Base-by-base conservation (phyloP, 768 basidiomycete genomes). In the Punctularia strigosozonata region DNA sequence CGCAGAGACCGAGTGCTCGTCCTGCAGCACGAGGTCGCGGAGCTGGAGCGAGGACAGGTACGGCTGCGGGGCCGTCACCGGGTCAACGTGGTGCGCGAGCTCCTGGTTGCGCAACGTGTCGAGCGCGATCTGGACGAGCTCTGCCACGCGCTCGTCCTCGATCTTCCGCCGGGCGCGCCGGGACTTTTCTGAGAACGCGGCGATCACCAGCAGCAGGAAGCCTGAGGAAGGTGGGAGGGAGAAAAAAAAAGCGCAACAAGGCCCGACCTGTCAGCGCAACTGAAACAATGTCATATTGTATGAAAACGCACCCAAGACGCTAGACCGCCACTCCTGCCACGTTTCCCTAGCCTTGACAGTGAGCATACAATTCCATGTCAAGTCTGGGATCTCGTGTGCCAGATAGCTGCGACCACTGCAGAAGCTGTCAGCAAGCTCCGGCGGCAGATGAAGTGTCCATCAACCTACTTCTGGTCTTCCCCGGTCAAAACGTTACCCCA, bases 11-110 rank as follows among this genome's bases (percentile, higher is more conserved):
- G 83, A 85, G 56, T 82, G 83, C 49, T 89, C 80, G 43, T 83
- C 75, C 50, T 83, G 80, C 23, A 95, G 62, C 30, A 94, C 70
- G 39, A 85, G 66, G 59, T 95, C 90, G 40, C 91, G 83, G 32
- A 95, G 72, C 54, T 91, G 89, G 37, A 87, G 62, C 19, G 87
- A 86, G 10, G 87, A 83, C 45, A 94, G 58, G 65, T 81, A 88
- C 6, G 85, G 76, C 31, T 76, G 68, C 6, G 86, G 75, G 25
- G 73, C 68, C 41, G 67, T 75, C 46, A 84, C 73, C 12, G 88
- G 86, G 55, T 90, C 87, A 48, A 75, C 73, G 56, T 89, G 75
- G 58, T 94, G 76, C 3, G 77, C 76, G 41, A 82, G 63, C 53
- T 90, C 89, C 57, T 90, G 85, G 49, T 81, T 79, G 51, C 77